Percentiles rank a stretch among this genome's conserved stretches.
These are phyloP conservation scores for Pichia sp. DNA, from an alignment of 1,139 yeast species.

Conservation along the genomic window DNA sequence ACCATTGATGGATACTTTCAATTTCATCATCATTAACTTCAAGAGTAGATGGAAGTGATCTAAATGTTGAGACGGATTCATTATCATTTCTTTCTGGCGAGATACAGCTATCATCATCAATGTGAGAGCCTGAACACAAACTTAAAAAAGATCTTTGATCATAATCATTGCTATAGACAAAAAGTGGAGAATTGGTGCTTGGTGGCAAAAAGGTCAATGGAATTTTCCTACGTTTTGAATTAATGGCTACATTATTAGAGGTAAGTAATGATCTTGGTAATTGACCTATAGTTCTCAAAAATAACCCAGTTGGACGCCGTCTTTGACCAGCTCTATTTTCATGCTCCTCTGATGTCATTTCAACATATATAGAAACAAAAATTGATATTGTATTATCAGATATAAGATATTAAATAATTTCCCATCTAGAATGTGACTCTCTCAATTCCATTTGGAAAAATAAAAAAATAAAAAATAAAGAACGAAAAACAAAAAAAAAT, in stretches of 20 bases:
- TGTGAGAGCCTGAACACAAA: constrained; percentile 40
- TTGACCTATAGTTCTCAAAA: constrained; percentile 20
- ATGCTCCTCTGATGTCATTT: background rate
- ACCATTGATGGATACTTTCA: constrained; percentile 54
- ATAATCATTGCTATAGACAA: constrained; percentile 52
- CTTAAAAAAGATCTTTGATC: constrained; percentile 64
- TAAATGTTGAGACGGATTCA: constrained; percentile 45
- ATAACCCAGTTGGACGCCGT: constrained; percentile 22
- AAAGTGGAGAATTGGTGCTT: constrained; percentile 60
- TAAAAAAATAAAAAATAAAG: background rate
- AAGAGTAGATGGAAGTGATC: constrained; percentile 62
- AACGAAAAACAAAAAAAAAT: background rate
- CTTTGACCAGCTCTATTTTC: background rate
- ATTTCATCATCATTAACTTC: constrained; percentile 40
- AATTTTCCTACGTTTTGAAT: constrained; percentile 35
- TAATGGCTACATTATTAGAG: constrained; percentile 28
- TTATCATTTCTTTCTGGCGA: constrained; percentile 37
- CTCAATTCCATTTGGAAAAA: background rate
- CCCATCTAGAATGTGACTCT: background rate
- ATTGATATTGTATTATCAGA: background rate
- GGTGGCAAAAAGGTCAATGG: constrained; percentile 61
- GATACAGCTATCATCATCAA: constrained; percentile 24
- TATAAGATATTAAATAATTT: background rate
- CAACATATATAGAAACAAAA: background rate
- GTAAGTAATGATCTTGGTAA: constrained; percentile 23